Base-by-base conservation (phyloP, 1,284 basidiomycete genomes). In the Papiliotrema flavescens region DNA sequence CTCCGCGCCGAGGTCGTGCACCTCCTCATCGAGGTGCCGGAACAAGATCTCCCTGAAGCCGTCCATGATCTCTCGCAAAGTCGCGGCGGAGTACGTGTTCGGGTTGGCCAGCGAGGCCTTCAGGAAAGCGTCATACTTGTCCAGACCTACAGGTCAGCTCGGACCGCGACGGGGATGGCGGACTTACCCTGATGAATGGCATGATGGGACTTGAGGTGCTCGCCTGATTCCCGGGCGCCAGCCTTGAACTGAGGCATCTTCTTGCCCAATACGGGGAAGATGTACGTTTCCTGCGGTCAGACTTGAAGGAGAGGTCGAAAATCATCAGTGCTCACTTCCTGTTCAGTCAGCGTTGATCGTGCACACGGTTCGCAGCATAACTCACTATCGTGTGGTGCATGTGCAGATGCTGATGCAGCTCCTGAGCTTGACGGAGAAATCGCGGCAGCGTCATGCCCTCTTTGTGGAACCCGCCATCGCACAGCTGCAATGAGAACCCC, bases 371-470 rank as follows among this genome's bases (percentile, higher is more conserved):
- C 13, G 5, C 8, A 61, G 63, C 15, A 13, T n/a, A 45, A 84
- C 84, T 64, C 83, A 69, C 85, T 61, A 85, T 84, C 4, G 80
- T 81, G 69, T 88, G 86, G 66, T 88, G 86, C 69, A 81, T 79
- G 13, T 82, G 84, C 37, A 88, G 75, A 59, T 85, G 80, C 34
- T 76, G 68, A 36, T 78, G 79, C 39, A 85, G 74, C 17, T 75
- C 65, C 45, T 73, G 68, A 0, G 80, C 79, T 43, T 75, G 76
- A 24, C 78, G 66, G 8, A 85, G 66, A 64, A 82, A 85, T 23
- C 69, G 60, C 3, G 66, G 51, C 2, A 85, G 72, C 0, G 73
- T 76, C 66, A 81, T 71, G 19, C 81, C 81, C 39, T 73, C 71
- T 49, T 76, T 72, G 32, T 74, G 74, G 68, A 81, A 84, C 1